Conservation (phyloP, 2,329 filamentous ascomycete species). For the Colletotrichum sp. region DNA sequence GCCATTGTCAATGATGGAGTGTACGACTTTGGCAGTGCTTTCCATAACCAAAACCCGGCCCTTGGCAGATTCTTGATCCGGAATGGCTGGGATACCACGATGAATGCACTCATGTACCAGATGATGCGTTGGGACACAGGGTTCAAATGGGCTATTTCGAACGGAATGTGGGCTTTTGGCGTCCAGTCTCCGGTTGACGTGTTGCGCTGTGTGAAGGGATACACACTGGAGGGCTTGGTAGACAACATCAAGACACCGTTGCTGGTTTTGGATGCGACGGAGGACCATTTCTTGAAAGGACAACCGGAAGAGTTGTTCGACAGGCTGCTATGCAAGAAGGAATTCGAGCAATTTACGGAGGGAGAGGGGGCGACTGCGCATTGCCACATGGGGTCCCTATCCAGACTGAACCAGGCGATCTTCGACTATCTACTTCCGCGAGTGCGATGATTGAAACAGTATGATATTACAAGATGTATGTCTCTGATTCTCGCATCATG, state of each 20-base stretch:
- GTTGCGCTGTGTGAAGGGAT: neutral
- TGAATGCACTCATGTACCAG: neutral
- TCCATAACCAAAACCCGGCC: neutral
- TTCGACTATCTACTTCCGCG: neutral
- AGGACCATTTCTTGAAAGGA: neutral
- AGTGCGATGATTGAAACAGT: accelerated
- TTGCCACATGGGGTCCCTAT: neutral
- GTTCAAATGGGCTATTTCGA: neutral
- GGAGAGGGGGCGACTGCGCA: neutral
- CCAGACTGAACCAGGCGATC: neutral
- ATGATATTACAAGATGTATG: accelerated
- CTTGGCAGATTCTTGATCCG: neutral
- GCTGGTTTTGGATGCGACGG: neutral
- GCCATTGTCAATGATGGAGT: neutral
- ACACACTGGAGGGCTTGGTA: neutral
- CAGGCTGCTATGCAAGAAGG: neutral
- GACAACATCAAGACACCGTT: neutral
- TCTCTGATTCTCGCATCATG: neutral
- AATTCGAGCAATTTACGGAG: neutral
- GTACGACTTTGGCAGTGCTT: neutral
- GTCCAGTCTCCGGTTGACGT: neutral
- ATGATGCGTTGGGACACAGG: neutral
- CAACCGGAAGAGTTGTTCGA: neutral
- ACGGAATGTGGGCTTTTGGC: neutral
- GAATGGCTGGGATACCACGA: neutral